Evolutionary conservation across 768 basidiomycete genomes (phyloP), one percentile per base, ranked within the genome.

Genomic region (Crucibulum laeve): DNA sequence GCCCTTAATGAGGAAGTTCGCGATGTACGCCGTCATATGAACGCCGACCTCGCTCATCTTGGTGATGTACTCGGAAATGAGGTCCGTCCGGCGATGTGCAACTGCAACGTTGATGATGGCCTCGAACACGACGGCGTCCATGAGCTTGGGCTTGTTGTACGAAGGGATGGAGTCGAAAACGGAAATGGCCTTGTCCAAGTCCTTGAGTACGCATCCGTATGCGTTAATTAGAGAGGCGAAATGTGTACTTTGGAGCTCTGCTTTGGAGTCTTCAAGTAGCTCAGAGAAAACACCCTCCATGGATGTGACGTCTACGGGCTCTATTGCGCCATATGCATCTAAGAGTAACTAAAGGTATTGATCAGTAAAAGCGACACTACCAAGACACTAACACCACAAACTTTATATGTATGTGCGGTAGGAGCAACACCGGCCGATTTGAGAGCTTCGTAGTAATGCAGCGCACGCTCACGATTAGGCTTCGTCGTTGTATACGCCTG

Each of bases 331-430:
- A 60, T 93, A 91, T 0, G 84, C 80, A 53, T 98, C 95, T 37
- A 98, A 72, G 36, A 98, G 78, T 26, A 97, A 76, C 86, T 92
- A 47, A 6, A 40, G 17, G 34, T 33, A 24, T 34, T 38, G 4
- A 38, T 48, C 21, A 50, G 38, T 48, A n/a, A 45, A 18, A 47
- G 42, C 10, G n/a, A 42, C 21, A 46, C 14, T 5, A 13, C 43
- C 13, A 1, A 13, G 44, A 24, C 38, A 42, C 8, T 18, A 44
- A 25, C 23, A 15, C 24, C 19, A 50, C 73, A 28, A 49, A 83
- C 90, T 76, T 97, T 98, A 74, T 95, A 99, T 7, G 95, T 97
- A 62, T 98, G 89, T 4, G 84, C 81, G 2, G 91, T 87, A 13
- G 94, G 92, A 3, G 65, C 54, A 19, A 98, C 81, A 0, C 71